These are phyloP conservation scores for Passiflora organensis DNA, from an alignment of 345 rosid species.

Conservation along the genomic window DNA sequence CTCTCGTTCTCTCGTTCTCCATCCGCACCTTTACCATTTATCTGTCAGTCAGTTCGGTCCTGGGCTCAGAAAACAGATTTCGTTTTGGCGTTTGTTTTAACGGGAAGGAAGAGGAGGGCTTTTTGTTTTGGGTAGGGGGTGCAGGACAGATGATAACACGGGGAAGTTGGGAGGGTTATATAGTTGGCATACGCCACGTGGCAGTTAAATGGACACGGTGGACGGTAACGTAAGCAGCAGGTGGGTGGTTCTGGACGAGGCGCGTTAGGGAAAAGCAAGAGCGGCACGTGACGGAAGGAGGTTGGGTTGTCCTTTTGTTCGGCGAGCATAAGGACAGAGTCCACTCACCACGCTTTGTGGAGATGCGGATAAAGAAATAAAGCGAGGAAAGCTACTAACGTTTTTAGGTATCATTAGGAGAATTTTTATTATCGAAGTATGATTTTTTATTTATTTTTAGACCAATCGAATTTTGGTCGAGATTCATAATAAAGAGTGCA, in stretches of 20 bases:
- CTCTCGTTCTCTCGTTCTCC: neutral
- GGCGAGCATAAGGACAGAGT: no score
- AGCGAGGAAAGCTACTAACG: no score
- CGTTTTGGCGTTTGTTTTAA: neutral
- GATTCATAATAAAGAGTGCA: no score
- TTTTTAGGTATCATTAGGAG: no score
- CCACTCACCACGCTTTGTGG: no score
- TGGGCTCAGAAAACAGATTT: neutral
- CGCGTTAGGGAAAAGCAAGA: slow-evolving; percentile 16
- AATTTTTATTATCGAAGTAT: no score
- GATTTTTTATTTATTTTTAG: no score
- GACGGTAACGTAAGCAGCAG: slow-evolving; percentile 40
- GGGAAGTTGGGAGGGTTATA: slow-evolving; percentile 19
- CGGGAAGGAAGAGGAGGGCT: neutral
- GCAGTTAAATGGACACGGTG: slow-evolving; percentile 35
- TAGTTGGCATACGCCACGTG: slow-evolving; percentile 44
- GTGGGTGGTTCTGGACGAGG: neutral
- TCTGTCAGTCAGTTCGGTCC: neutral
- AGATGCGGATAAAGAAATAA: no score
- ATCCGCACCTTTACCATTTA: neutral
- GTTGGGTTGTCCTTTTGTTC: neutral
- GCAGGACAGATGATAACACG: neutral
- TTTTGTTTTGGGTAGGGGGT: neutral
- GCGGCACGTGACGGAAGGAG: neutral
- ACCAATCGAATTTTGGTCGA: no score